phyloP scores from a whole-genome alignment of 2,329 filamentous ascomycete genomes.

The Diaporthe citriasiana region DNA sequence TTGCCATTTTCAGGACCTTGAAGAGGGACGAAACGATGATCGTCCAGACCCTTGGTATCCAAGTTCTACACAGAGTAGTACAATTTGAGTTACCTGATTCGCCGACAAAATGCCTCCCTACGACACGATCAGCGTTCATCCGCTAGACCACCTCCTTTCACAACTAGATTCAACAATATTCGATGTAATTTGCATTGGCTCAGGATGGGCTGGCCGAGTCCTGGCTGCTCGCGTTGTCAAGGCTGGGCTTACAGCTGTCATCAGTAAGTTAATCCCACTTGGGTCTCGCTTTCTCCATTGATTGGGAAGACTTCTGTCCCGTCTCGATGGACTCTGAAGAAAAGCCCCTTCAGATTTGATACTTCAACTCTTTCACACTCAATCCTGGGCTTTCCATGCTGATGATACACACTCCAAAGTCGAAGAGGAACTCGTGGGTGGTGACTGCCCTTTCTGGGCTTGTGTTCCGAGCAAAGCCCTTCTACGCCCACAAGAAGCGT shows the following conservation, averaged over 20 bases:
- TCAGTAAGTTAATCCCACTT: background rate
- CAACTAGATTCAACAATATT: background rate
- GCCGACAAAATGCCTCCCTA: background rate
- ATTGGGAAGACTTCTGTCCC: background rate
- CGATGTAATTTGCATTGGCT: background rate
- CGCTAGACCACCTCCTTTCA: background rate
- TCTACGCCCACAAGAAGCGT: background rate
- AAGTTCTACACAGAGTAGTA: background rate
- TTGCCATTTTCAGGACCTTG: background rate
- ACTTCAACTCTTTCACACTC: fast-evolving
- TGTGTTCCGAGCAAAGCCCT: slow-evolving; percentile 9
- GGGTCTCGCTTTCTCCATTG: no score
- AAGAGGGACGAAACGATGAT: background rate
- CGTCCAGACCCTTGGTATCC: background rate
- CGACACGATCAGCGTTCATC: background rate
- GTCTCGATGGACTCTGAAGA: background rate
- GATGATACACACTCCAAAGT: background rate
- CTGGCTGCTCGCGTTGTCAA: background rate
- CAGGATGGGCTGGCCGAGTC: background rate
- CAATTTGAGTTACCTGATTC: background rate
- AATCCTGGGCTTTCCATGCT: background rate
- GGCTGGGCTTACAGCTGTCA: background rate
- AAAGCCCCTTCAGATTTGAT: background rate
- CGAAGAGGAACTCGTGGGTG: background rate
- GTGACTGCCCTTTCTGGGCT: slow-evolving; percentile 14